These are phyloP conservation scores for Linanthus parryae DNA, from an alignment of 148 eudicot species.

Conservation along the genomic window DNA sequence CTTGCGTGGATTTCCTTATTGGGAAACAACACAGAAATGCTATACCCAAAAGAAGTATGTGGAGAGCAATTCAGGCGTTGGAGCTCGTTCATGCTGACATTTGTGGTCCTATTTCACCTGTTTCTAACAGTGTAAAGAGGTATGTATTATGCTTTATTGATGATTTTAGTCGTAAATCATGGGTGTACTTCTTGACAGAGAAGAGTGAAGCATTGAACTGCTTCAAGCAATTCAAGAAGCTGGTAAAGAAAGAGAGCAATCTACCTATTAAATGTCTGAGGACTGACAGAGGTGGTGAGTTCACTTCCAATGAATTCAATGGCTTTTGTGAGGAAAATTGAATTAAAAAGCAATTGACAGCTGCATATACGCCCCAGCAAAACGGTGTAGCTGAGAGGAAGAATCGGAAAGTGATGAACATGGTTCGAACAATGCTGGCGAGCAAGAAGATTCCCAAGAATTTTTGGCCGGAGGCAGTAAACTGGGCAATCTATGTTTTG, in stretches of 20 bases:
- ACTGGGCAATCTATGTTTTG: neutral
- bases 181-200: slow-evolving; percentile 13
- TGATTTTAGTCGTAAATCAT: slow-evolving; percentile 9
- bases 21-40: neutral
- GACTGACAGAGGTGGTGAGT: slow-evolving; percentile 10
- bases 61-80: slow-evolving; percentile 6
- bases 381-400: neutral
- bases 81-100: slow-evolving; percentile 9
- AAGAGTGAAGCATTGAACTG: neutral
- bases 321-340: neutral
- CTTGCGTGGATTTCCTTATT: neutral
- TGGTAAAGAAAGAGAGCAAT: slow-evolving; percentile 1
- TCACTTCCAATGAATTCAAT: slow-evolving; percentile 1
- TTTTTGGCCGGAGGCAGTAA: neutral
- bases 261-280: neutral
- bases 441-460: neutral
- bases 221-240: neutral
- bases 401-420: neutral
- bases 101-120: slow-evolving; percentile 6
- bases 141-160: neutral
- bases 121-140: slow-evolving; percentile 4
- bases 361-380: neutral
- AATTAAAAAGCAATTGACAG: neutral
- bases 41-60: neutral
- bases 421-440: neutral